Evolutionary conservation across 768 basidiomycete species (phyloP).

Genomic region (Leccinum broughii): DNA sequence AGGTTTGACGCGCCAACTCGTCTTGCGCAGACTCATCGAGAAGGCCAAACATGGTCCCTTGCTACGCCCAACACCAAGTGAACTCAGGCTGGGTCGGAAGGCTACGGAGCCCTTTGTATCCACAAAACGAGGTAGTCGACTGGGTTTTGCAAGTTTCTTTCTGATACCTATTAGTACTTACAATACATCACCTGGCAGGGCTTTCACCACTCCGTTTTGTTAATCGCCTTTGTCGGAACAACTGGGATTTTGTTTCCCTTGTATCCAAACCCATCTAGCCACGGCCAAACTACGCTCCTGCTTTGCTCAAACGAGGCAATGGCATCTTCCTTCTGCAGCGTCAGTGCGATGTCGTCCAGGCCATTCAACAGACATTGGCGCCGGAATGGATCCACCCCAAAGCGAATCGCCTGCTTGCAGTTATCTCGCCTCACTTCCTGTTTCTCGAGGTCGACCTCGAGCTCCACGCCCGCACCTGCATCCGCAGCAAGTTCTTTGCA

Average conservation of each 20-base stretch:
- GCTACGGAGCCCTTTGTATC: no score
- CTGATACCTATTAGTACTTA: not conserved
- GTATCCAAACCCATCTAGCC: conserved; percentile 96
- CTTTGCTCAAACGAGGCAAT: conserved; percentile 81
- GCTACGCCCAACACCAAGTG: no score
- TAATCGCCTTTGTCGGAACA: conserved; percentile 37
- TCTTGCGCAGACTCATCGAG: no score
- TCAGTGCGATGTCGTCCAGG: conserved; percentile 94
- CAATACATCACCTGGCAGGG: not conserved
- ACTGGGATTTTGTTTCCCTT: conserved; percentile 74
- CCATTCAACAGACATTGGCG: conserved; percentile 94
- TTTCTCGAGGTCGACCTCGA: conserved; percentile 85
- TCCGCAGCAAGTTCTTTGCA: conserved; percentile 75
- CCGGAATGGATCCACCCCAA: conserved; percentile 87
- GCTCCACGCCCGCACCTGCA: conserved; percentile 69
- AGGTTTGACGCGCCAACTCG: no score
- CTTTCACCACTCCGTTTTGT: conserved; percentile 73
- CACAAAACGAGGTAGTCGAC: no score
- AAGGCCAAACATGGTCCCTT: no score
- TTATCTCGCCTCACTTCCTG: conserved; percentile 74
- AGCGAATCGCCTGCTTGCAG: conserved; percentile 70
- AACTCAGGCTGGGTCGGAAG: no score
- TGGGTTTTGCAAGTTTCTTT: not conserved
- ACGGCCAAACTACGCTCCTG: conserved; percentile 82
- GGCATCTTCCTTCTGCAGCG: conserved; percentile 72